These are phyloP conservation scores for Sclerotinia nivalis DNA, from an alignment of 2,329 filamentous ascomycete species.

Conservation along the genomic window DNA sequence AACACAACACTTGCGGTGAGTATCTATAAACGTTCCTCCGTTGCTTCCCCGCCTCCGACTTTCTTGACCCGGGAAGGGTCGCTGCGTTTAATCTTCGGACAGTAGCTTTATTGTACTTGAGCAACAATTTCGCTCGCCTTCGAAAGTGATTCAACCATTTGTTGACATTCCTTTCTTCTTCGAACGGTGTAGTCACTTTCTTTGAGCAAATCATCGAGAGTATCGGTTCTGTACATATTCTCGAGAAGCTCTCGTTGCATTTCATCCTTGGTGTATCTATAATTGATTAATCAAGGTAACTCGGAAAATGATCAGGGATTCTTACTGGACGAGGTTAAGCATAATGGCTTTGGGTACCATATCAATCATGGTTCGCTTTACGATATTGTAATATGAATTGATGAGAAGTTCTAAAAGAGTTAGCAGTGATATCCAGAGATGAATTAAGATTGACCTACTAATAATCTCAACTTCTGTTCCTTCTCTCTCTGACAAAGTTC, in stretches of 20 bases:
- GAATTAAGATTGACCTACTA: slow-evolving; percentile 59
- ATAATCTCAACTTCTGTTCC: slow-evolving; percentile 97
- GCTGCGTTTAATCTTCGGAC: slow-evolving; percentile 27
- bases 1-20: slow-evolving; percentile 29
- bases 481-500: slow-evolving; percentile 90
- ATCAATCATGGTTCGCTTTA: slow-evolving; percentile 97
- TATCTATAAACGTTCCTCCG: slow-evolving; percentile 28
- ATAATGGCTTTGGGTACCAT: slow-evolving; percentile 99
- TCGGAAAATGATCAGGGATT: slow-evolving; percentile 35
- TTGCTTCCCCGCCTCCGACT: slow-evolving; percentile 25
- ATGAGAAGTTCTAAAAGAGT: slow-evolving; percentile 77
- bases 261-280: slow-evolving; percentile 89
- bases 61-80: slow-evolving; percentile 25
- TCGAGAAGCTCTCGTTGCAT: slow-evolving; percentile 97
- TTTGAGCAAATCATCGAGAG: slow-evolving; percentile 91
- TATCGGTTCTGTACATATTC: slow-evolving; percentile 92
- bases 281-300: slow-evolving; percentile 25
- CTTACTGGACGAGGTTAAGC: slow-evolving; percentile 92
- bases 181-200: slow-evolving; percentile 97
- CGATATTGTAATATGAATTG: slow-evolving; percentile 96
- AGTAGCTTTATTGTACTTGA: slow-evolving; percentile 52
- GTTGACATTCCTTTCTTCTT: slow-evolving; percentile 94
- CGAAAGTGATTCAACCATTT: slow-evolving; percentile 94
- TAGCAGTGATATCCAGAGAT: slow-evolving; percentile 25
- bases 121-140: slow-evolving; percentile 96